Conservation (phyloP, 345 rosid genomes). For the Alliaria petiolata region DNA sequence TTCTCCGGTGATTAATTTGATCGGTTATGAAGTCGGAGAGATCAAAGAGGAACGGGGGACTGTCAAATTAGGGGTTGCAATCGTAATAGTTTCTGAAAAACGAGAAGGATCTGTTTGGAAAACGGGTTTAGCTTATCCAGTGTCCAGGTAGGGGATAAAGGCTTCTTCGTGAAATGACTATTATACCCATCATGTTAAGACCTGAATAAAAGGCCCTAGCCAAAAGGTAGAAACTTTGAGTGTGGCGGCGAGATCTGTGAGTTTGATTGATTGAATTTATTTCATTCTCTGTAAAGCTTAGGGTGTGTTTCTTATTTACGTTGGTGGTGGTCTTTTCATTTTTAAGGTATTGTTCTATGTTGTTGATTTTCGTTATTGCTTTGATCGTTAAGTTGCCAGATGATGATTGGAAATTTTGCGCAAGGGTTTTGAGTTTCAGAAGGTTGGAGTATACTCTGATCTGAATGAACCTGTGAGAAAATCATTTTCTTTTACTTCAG, state of each 20-base stretch:
- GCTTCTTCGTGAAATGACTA: neutral
- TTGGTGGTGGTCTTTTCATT: neutral
- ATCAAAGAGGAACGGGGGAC: neutral
- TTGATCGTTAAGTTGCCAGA: constrained; percentile 23
- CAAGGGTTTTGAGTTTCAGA: constrained; percentile 35
- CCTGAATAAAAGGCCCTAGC: constrained; percentile 11
- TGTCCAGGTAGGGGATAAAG: neutral
- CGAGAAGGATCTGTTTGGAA: constrained; percentile 9
- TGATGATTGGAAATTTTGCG: constrained; percentile 33
- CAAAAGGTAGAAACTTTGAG: neutral
- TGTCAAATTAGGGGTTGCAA: constrained; percentile 12
- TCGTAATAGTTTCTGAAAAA: neutral
- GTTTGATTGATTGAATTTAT: neutral
- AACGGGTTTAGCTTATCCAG: neutral
- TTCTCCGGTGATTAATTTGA: constrained; percentile 3
- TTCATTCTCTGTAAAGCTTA: neutral
- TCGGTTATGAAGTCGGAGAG: neutral
- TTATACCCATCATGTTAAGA: constrained; percentile 9
- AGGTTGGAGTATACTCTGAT: constrained; percentile 11
- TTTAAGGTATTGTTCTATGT: neutral
- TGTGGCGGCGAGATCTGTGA: constrained; percentile 9
- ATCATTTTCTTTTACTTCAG: constrained; percentile 8
- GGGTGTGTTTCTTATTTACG: neutral
- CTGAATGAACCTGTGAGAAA: constrained; percentile 22
- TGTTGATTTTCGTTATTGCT: neutral